A percentile compares a stretch with the other conserved stretches of the same genome.
Evolutionary conservation across 257 asterid species (phyloP).

Genomic region (Leptodermis oblonga): DNA sequence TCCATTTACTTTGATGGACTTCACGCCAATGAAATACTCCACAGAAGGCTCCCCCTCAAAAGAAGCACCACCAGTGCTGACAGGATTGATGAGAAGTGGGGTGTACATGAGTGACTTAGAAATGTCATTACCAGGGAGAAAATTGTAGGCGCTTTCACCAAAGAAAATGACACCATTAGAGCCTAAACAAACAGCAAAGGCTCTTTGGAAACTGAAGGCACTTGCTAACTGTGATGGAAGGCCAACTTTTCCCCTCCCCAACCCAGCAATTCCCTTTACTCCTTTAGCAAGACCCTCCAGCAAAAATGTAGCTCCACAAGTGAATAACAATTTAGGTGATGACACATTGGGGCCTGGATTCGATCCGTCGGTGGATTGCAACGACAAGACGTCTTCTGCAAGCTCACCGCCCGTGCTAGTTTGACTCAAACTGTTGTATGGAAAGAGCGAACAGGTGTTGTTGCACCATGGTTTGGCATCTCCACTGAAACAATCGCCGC

Average conservation of each 20-base stretch:
- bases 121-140: conserved; percentile 35
- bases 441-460: conserved; percentile 14
- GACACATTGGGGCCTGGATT: conserved; percentile 24
- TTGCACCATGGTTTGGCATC: conserved; percentile 21
- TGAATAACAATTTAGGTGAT: conserved; percentile 1
- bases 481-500: background rate
- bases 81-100: conserved; percentile 51
- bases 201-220: conserved; percentile 15
- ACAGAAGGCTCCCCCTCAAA: conserved; percentile 41
- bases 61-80: conserved; percentile 43
- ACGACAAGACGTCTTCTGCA: conserved; percentile 19
- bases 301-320: conserved; percentile 12
- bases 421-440: conserved; percentile 6
- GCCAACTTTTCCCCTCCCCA: conserved; percentile 10
- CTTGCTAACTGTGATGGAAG: conserved; percentile 15
- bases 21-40: conserved; percentile 58
- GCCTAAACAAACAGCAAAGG: conserved; percentile 31
- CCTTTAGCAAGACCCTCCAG: conserved; percentile 19
- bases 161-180: conserved; percentile 44
- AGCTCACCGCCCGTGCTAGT: conserved; percentile 19
- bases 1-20: conserved; percentile 33
- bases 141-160: conserved; percentile 52
- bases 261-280: conserved; percentile 21
- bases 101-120: conserved; percentile 35
- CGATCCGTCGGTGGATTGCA: conserved; percentile 25